Percentiles rank a stretch among this genome's conserved stretches.
phyloP scores from a whole-genome alignment of 1,139 yeast genomes.

The Scheffersomyces quercinus region DNA sequence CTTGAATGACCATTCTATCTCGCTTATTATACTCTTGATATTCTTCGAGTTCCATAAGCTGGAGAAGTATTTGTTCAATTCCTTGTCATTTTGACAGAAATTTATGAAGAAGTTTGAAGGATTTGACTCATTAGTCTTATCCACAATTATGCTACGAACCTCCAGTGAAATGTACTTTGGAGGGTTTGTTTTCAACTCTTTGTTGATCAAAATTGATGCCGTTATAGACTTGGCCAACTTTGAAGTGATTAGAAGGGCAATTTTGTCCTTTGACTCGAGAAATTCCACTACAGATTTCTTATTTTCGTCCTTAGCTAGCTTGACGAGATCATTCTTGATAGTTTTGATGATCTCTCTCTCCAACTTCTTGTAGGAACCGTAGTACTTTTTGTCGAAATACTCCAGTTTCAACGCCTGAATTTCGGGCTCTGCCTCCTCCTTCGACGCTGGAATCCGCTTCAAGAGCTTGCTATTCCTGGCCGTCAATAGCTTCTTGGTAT shows the following conservation, averaged over 20 bases:
- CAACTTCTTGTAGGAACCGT: constrained; percentile 47
- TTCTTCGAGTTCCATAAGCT: constrained; percentile 59
- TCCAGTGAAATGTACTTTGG: constrained; percentile 34
- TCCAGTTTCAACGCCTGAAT: constrained; percentile 47
- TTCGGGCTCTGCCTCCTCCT: constrained; percentile 44
- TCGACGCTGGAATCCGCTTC: constrained; percentile 38
- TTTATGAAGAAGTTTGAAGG: constrained; percentile 53
- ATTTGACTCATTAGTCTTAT: constrained; percentile 32
- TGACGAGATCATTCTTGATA: constrained; percentile 23
- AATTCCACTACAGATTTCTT: constrained; percentile 25
- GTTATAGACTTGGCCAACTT: constrained; percentile 32
- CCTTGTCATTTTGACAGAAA: constrained; percentile 42
- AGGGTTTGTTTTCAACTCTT: constrained; percentile 28
- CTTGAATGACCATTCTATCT: constrained; percentile 59
- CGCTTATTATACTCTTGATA: constrained; percentile 46
- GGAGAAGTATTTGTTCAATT: constrained; percentile 50
- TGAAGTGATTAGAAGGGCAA: constrained; percentile 31
- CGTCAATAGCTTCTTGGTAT: constrained; percentile 49
- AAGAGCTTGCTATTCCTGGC: constrained; percentile 52
- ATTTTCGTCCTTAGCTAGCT: constrained; percentile 18
- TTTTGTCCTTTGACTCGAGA: constrained; percentile 17
- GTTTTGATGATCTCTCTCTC: constrained; percentile 33
- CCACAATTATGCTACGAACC: constrained; percentile 20
- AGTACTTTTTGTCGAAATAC: constrained; percentile 51
- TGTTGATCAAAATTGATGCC: constrained; percentile 24